These are phyloP conservation scores for Verticillium nonalfalfae DNA, from an alignment of 2,329 filamentous ascomycete genomes.

Conservation along the genomic window DNA sequence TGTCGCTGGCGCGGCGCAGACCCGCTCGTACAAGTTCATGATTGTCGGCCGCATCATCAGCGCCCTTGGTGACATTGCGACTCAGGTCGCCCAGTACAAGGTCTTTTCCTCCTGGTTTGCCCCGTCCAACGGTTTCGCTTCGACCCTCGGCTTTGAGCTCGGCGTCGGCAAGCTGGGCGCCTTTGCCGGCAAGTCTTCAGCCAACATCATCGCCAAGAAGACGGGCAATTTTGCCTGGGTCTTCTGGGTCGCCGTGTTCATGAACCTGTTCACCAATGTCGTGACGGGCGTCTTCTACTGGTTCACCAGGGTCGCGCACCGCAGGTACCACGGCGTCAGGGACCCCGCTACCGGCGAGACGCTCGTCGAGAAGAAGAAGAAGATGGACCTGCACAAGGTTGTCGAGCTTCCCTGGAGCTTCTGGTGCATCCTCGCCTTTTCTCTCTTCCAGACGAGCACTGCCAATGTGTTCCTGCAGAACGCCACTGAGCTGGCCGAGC, in stretches of 20 bases:
- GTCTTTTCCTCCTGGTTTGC: slow-evolving; percentile 61
- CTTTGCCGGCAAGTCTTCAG: slow-evolving; percentile 53
- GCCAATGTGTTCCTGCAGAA: slow-evolving; percentile 49
- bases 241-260: slow-evolving; percentile 56
- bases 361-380: slow-evolving; percentile 53
- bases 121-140: slow-evolving; percentile 54
- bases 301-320: slow-evolving; percentile 45
- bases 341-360: slow-evolving; percentile 53
- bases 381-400: slow-evolving; percentile 49
- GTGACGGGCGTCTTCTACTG: slow-evolving; percentile 46
- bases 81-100: slow-evolving; percentile 59
- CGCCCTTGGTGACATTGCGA: slow-evolving; percentile 56
- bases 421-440: slow-evolving; percentile 48
- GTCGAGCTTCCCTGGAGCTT: slow-evolving; percentile 53
- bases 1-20: slow-evolving; percentile 49
- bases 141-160: slow-evolving; percentile 53
- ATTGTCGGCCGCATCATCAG: slow-evolving; percentile 48
- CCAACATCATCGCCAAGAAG: slow-evolving; percentile 51
- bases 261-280: slow-evolving; percentile 57
- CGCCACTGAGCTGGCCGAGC: slow-evolving; percentile 54
- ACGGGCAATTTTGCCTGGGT: slow-evolving; percentile 56
- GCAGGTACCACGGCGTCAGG: slow-evolving; percentile 34
- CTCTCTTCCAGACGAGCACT: slow-evolving; percentile 51
- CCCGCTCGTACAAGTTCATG: slow-evolving; percentile 54
- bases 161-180: slow-evolving; percentile 55